Evolutionary conservation across 1,139 yeast genomes (phyloP), one percentile per base, ranked within the genome.

Genomic region (Geotrichum candidum): DNA sequence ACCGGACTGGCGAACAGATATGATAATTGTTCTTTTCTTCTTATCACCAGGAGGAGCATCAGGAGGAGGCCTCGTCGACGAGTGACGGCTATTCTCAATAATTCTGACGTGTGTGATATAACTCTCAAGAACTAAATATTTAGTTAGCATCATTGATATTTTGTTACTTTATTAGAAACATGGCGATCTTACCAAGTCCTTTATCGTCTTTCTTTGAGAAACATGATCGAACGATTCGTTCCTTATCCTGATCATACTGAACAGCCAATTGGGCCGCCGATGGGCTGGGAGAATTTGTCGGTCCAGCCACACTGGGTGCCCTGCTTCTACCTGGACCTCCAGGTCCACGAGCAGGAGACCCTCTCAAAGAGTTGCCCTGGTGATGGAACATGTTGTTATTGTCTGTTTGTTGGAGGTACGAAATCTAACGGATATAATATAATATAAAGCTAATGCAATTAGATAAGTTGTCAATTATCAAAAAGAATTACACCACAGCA

Each of bases 31-130:
- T n/a, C 73, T 68, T 22, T 62, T 64, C 64, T 73, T 71, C 53
- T 70, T 71, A 56, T 65, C 59, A 9, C 66, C 59, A 13, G 65
- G 70, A 0, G 71, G 67, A n/a, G 70, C 66, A 25, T 59, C 66
- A 3, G 70, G 68, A 3, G 74, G 72, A 4, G 74, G 75, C 35
- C 71, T 56, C 1, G 69, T 59, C 2, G 68, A 61, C 18, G 72
- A 71, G 57, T 66, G 68, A 25, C 67, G 70, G 7, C 70, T 59
- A 59, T 70, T 72, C 54, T 70, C 73, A 3, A 64, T 65, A 29
- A 85, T 78, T 58, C 87, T 73, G 9, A 83, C 86, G 70, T 85
- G 89, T 0, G 87, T 83, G 61, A 84, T 78, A 69, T 85, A 85
- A 51, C 75, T 78, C 60, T 83, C 87, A 15, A 69, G 59, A 33